Conservation (phyloP, 2,329 filamentous ascomycete genomes). For the Pleoardoris graminearum region DNA sequence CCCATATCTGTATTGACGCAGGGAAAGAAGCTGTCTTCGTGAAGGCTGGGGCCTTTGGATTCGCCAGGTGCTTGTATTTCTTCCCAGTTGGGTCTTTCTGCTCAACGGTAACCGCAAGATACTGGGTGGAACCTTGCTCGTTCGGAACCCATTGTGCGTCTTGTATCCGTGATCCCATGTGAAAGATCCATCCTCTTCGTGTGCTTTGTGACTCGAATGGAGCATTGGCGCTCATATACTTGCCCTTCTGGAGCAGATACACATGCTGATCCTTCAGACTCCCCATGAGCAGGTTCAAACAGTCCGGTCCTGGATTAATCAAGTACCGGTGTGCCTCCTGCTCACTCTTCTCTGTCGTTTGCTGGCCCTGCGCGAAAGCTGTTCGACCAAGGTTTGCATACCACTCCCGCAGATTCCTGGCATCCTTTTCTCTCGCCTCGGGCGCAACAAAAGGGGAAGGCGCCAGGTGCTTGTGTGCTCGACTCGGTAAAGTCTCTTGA, state of each 20-base stretch:
- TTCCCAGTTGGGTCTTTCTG: slow-evolving; percentile 20
- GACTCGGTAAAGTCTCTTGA: slow-evolving; percentile 56
- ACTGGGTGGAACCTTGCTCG: slow-evolving; percentile 54
- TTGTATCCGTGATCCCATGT: slow-evolving; percentile 58
- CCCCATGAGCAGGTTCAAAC: slow-evolving; percentile 56
- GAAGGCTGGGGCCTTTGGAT: slow-evolving; percentile 53
- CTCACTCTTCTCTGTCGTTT: slow-evolving; percentile 37
- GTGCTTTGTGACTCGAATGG: slow-evolving; percentile 31
- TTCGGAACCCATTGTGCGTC: slow-evolving; percentile 53
- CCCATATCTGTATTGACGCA: slow-evolving; percentile 62
- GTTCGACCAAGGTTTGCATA: slow-evolving; percentile 51
- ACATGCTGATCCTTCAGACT: slow-evolving; percentile 50
- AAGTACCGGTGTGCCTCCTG: slow-evolving; percentile 51
- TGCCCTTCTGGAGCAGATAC: slow-evolving; percentile 48
- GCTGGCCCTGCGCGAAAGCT: slow-evolving; percentile 50
- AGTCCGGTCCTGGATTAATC: slow-evolving; percentile 31
- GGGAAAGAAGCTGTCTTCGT: slow-evolving; percentile 53
- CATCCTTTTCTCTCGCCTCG: slow-evolving; percentile 50
- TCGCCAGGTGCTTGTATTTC: slow-evolving; percentile 35
- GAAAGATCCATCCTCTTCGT: slow-evolving; percentile 58
- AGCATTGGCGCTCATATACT: slow-evolving; percentile 51
- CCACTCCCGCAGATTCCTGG: slow-evolving; percentile 57
- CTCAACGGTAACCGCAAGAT: slow-evolving; percentile 56
- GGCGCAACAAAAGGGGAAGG: slow-evolving; percentile 50
- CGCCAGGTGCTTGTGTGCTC: slow-evolving; percentile 44